A percentile compares a stretch with the other conserved stretches of the same genome.
Evolutionary conservation across 1,139 yeast genomes (phyloP).

Genomic region (Groenewaldozyma sp.): DNA sequence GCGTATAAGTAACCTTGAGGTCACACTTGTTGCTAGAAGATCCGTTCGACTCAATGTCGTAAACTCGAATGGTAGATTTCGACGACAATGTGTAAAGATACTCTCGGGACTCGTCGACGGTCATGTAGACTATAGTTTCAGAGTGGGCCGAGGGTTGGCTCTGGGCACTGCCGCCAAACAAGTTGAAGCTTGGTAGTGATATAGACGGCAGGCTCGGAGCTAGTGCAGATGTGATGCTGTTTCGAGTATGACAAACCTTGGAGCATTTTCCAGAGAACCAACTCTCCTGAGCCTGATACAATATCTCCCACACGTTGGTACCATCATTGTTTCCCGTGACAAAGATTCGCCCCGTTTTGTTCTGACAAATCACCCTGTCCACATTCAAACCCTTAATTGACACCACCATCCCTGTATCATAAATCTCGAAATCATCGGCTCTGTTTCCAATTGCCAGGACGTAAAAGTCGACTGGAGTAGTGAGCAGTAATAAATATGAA

Average conservation of each 20-base stretch:
- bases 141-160: constrained; percentile 6
- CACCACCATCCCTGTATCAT: constrained; percentile 75
- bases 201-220: constrained; percentile 14
- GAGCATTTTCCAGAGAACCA: constrained; percentile 83
- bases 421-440: constrained; percentile 51
- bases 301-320: constrained; percentile 75
- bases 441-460: constrained; percentile 63
- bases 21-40: constrained; percentile 1
- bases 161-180: constrained; percentile 4
- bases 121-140: constrained; percentile 11
- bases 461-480: constrained; percentile 74
- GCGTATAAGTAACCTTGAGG: constrained; percentile 27
- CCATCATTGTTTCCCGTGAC: constrained; percentile 76
- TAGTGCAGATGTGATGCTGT: constrained; percentile 18
- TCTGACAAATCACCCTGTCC: constrained; percentile 50
- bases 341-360: constrained; percentile 66
- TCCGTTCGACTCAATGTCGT: constrained; percentile 39
- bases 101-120: constrained; percentile 59
- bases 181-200: constrained; percentile 10
- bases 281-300: constrained; percentile 75
- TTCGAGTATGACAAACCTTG: constrained; percentile 50
- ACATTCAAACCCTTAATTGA: constrained; percentile 73
- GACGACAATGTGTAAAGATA: constrained; percentile 77
- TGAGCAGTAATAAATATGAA: constrained; percentile 59
- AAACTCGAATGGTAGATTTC: constrained; percentile 72